Percentiles rank a stretch among this genome's conserved stretches.
Evolutionary conservation across 768 basidiomycete species (phyloP).

Genomic region (Trametes cingulata): DNA sequence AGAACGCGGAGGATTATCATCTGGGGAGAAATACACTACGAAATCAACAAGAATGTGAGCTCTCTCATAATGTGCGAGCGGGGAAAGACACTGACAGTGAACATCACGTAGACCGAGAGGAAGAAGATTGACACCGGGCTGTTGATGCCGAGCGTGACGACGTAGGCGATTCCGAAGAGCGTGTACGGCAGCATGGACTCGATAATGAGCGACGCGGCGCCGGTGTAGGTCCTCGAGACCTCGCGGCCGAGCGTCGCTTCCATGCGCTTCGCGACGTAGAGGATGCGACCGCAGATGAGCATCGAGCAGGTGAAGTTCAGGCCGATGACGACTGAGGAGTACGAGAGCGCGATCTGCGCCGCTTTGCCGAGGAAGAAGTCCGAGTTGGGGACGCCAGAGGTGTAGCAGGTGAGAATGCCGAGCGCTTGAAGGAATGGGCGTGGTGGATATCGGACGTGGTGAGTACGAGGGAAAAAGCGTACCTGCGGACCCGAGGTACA

Average conservation of each 20-base stretch:
- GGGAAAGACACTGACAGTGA: neutral
- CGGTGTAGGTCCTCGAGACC: constrained; percentile 2
- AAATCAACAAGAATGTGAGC: neutral
- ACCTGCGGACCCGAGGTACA: constrained; percentile 11
- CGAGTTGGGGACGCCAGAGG: constrained; percentile 39
- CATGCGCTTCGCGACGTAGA: neutral
- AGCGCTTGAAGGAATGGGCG: constrained; percentile 27
- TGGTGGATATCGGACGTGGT: neutral
- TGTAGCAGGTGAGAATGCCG: constrained; percentile 41
- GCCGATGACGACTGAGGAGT: constrained; percentile 41
- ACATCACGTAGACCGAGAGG: constrained; percentile 11
- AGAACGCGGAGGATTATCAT: constrained; percentile 15
- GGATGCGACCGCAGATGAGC: constrained; percentile 40
- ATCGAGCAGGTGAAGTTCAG: constrained; percentile 43
- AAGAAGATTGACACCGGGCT: constrained; percentile 8
- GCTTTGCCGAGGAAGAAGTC: constrained; percentile 41
- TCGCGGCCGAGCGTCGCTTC: neutral
- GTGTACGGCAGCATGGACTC: constrained; percentile 17
- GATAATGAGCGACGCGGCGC: constrained; percentile 8
- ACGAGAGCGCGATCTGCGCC: constrained; percentile 41
- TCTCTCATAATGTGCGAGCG: neutral
- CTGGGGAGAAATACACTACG: constrained; percentile 15
- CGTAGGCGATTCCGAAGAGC: constrained; percentile 7
- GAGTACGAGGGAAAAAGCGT: neutral
- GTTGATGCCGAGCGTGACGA: constrained; percentile 8